Evolutionary conservation across 2,329 filamentous ascomycete species (phyloP), one percentile per base, ranked within the genome.

Genomic region (Aspergillus felis): DNA sequence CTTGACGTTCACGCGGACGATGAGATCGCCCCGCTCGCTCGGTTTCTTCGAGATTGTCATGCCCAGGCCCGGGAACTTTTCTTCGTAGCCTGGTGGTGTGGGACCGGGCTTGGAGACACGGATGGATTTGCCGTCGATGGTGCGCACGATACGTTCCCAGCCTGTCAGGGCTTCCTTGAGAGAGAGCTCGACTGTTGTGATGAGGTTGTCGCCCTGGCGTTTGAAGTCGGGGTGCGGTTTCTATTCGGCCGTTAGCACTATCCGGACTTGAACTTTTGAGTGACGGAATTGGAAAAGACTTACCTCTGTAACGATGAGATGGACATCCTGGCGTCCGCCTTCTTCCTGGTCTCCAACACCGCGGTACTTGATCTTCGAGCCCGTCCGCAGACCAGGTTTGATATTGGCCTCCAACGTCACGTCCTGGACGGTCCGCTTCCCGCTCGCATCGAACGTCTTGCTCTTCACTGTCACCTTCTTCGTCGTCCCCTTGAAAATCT

Each of bases 401-500:
- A 99, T 96, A 50, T 92, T 91, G 53, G 97, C 93, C 71, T 96
- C 92, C 29, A 99, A 79, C 20, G 97, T 91, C 69, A 92, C 90
- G 67, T 99, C 94, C 59, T 92, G 90, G 3, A 88, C 89, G 47
- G 85, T 90, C 66, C 92, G 87, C 80, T 96, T 96, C 57, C 91
- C 91, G 22, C 87, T 78, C 42, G 79, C 81, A 74, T 99, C 94
- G 73, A 91, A 97, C 20, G 89, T 92, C 85, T 97, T 97, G 69
- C 93, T 86, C 81, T 96, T 97, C 63, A 97, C 96, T 79, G 94
- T 96, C 83, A 99, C 91, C 82, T 96, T 97, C 84, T 99, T 99
- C 51, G 89, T 91, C 38, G 87, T 86, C 44, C 94, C 94, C 27
- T 83, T 87, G 79, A 86, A 97, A 60, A 97, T 78, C 69, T 99